These are phyloP conservation scores for Takashimella tepidaria DNA, from an alignment of 1,284 basidiomycete species.

Conservation along the genomic window DNA sequence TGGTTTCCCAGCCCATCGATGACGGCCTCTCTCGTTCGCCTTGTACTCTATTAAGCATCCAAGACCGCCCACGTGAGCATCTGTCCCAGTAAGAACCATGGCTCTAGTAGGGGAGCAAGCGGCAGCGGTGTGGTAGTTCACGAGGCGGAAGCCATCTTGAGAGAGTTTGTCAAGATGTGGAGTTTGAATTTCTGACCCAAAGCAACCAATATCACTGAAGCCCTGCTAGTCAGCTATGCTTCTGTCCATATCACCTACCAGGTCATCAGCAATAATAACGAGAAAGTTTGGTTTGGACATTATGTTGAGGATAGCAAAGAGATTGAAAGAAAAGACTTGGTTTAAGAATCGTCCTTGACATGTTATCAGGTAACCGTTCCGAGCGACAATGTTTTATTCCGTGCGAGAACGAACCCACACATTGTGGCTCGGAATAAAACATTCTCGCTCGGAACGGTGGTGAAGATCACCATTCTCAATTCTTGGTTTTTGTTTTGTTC, in stretches of 20 bases:
- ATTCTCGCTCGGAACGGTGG: too few species aligned
- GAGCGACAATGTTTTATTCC: too few species aligned
- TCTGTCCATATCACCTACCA: background rate
- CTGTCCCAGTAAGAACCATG: slow-evolving; percentile 10
- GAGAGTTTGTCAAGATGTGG: slow-evolving; percentile 25
- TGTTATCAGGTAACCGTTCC: too few species aligned
- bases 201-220: slow-evolving; percentile 20
- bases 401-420: too few species aligned
- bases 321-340: too few species aligned
- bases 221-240: slow-evolving; percentile 7
- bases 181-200: slow-evolving; percentile 25
- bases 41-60: slow-evolving; percentile 8
- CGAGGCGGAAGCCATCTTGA: slow-evolving; percentile 3
- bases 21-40: background rate
- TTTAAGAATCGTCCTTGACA: too few species aligned
- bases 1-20: slow-evolving; percentile 4
- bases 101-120: slow-evolving; percentile 12
- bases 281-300: slow-evolving; percentile 4
- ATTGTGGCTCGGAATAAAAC: too few species aligned
- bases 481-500: too few species aligned
- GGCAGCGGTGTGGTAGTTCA: slow-evolving; percentile 12
- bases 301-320: too few species aligned
- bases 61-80: slow-evolving; percentile 7
- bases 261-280: slow-evolving; percentile 8
- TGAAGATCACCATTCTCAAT: too few species aligned